Evolutionary conservation across 2,329 filamentous ascomycete genomes (phyloP).

Genomic region (Aspergillus transmontanensis): DNA sequence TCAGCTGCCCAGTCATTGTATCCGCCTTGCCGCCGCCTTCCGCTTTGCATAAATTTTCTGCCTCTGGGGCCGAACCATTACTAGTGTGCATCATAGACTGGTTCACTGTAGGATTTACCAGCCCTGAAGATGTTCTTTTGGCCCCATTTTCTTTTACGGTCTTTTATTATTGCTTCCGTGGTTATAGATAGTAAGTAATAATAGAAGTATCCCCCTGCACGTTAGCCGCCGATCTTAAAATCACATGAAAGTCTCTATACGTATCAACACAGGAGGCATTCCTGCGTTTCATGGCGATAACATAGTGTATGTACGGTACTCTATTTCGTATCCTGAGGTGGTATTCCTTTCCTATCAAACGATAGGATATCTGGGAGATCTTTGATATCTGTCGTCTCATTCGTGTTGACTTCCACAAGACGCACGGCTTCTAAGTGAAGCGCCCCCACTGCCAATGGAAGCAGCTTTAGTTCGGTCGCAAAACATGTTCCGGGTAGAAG

Average conservation of each 20-base stretch:
- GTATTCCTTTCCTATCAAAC: constrained; percentile 25
- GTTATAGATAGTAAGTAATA: background rate
- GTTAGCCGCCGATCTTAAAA: background rate
- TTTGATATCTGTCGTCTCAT: constrained; percentile 58
- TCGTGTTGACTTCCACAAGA: constrained; percentile 58
- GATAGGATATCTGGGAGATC: constrained; percentile 60
- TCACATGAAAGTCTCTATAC: background rate
- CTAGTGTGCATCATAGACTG: background rate
- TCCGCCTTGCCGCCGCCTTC: constrained; percentile 1
- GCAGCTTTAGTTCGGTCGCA: constrained; percentile 57
- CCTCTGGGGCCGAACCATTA: background rate
- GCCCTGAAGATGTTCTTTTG: background rate
- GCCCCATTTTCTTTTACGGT: background rate
- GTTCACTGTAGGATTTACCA: background rate
- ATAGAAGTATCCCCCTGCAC: background rate
- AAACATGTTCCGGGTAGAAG: constrained; percentile 59
- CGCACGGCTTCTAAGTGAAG: constrained; percentile 56
- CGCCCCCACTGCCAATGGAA: constrained; percentile 54
- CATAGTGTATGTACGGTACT: background rate
- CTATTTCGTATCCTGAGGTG: background rate
- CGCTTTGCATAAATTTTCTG: background rate
- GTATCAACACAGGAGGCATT: background rate
- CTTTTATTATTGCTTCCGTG: background rate
- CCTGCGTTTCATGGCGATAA: background rate
- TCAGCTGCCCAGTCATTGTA: constrained; percentile 10